These are phyloP conservation scores for Coniferiporia sulphurascens DNA, from an alignment of 1,284 basidiomycete genomes.

Conservation along the genomic window DNA sequence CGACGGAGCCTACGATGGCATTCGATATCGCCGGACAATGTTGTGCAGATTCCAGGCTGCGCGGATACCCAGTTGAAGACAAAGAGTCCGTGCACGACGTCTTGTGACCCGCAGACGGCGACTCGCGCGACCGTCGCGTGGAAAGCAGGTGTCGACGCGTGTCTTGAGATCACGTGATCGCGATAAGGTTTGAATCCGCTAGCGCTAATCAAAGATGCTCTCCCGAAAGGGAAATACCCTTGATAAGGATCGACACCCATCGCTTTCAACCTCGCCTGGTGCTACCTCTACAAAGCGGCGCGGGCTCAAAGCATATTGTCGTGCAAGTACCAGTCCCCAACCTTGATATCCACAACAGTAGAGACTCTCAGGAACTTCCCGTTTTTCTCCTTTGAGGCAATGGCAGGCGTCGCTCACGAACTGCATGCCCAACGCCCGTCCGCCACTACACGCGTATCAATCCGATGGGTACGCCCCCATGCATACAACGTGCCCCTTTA, in stretches of 20 bases:
- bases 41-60: neutral
- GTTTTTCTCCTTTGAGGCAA: neutral
- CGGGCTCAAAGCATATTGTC: too few relatives aligned
- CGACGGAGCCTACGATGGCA: neutral
- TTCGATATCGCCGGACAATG: neutral
- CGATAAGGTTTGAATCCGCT: neutral
- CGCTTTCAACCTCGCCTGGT: too few relatives aligned
- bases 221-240: too few relatives aligned
- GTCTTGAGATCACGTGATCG: neutral
- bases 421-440: neutral
- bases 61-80: neutral
- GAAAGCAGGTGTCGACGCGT: neutral
- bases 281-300: too few relatives aligned
- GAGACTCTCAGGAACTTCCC: neutral
- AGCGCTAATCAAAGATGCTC: neutral
- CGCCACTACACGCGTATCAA: constrained; percentile 10
- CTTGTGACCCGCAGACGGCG: neutral
- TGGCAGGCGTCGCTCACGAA: neutral
- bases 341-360: too few relatives aligned
- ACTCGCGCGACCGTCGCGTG: neutral
- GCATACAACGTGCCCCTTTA: neutral
- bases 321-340: too few relatives aligned
- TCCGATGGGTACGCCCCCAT: constrained; percentile 10
- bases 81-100: neutral
- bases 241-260: too few relatives aligned